phyloP scores from a whole-genome alignment of 2,329 filamentous ascomycete genomes.

The Calycina herbarum region DNA sequence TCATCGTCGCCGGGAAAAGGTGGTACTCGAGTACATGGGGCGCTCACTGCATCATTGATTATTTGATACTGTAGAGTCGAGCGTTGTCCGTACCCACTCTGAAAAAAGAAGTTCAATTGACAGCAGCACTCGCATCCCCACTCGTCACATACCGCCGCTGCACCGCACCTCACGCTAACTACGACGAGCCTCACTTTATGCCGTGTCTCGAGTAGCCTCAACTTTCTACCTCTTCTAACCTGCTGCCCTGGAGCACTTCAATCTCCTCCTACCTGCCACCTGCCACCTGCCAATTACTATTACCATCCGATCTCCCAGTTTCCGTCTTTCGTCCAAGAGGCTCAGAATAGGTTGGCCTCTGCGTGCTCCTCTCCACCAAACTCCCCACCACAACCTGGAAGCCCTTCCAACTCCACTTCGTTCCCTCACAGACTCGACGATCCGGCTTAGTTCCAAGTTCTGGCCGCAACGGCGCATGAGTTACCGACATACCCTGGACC shows the following conservation, averaged over 20 bases:
- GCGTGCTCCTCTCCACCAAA: no score
- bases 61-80: background rate
- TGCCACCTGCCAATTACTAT: background rate
- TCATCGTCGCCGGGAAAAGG: background rate
- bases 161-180: no score
- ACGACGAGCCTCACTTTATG: no score
- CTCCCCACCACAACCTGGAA: background rate
- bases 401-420: background rate
- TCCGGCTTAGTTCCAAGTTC: conserved; percentile 1
- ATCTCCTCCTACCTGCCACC: background rate
- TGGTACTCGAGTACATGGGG: background rate
- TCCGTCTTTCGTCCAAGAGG: background rate
- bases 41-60: conserved; percentile 5
- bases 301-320: background rate
- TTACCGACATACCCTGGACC: background rate
- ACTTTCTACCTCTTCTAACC: no score
- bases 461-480: background rate
- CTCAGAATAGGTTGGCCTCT: background rate
- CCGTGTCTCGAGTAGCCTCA: no score
- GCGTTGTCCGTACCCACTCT: background rate
- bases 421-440: background rate
- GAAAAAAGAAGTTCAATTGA: background rate
- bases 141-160: no score
- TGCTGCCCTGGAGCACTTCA: background rate
- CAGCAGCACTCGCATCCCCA: background rate